Evolutionary conservation across 257 asterid species (phyloP).

Genomic region (Solanum paucissectum): DNA sequence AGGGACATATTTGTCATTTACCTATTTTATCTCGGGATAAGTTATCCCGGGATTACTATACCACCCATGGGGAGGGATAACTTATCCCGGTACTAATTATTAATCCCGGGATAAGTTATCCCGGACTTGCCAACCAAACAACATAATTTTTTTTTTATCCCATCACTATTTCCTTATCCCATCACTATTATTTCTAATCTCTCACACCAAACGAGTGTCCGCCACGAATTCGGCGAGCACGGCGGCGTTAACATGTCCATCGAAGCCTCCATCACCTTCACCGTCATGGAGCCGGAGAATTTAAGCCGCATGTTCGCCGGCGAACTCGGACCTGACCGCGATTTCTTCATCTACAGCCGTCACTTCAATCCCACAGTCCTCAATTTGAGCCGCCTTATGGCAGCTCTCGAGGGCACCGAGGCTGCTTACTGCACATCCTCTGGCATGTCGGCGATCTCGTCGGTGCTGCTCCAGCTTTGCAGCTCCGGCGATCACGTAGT

Average conservation of each 20-base stretch:
- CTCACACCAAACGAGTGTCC: conserved; percentile 8
- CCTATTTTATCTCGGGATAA: no score
- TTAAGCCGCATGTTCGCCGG: conserved; percentile 89
- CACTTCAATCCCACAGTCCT: conserved; percentile 92
- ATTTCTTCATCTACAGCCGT: conserved; percentile 92
- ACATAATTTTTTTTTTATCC: no score
- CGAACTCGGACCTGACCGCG: conserved; percentile 76
- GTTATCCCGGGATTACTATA: no score
- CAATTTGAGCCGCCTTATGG: conserved; percentile 69
- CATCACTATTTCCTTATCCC: no score
- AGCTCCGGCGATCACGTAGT: conserved; percentile 42
- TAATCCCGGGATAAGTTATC: no score
- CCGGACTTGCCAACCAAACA: no score
- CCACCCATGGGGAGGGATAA: no score
- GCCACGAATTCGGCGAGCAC: conserved; percentile 96
- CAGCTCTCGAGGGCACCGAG: background rate
- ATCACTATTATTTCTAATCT: no score
- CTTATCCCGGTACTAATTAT: no score
- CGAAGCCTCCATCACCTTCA: conserved; percentile 96
- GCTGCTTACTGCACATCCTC: background rate
- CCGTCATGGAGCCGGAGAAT: conserved; percentile 92
- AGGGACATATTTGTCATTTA: no score
- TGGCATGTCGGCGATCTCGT: background rate
- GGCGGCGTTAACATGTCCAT: conserved; percentile 99
- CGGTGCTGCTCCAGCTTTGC: background rate